phyloP scores from a whole-genome alignment of 176 grass and related monocot genomes.

The Poa pratensis region DNA sequence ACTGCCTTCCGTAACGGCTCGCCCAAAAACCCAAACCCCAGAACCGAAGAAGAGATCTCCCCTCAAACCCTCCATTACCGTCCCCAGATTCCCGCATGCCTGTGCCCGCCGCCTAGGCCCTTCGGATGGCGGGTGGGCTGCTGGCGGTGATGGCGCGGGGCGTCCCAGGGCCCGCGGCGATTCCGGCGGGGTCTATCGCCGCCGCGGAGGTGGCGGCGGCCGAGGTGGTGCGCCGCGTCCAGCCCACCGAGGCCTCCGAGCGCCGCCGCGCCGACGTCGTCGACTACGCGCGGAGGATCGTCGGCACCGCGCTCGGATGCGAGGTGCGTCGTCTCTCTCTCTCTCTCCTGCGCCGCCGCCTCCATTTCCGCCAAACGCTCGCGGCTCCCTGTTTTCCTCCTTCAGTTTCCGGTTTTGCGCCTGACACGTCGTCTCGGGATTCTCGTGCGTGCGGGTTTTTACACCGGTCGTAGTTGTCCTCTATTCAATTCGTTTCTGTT shows the following conservation, averaged over 20 bases:
- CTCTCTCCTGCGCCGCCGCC: neutral
- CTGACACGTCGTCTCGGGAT: slow-evolving; percentile 28
- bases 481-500: neutral
- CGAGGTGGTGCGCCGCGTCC: slow-evolving; percentile 60
- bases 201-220: slow-evolving; percentile 48
- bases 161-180: slow-evolving; percentile 1
- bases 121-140: slow-evolving; percentile 18
- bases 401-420: neutral
- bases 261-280: slow-evolving; percentile 53
- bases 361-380: neutral
- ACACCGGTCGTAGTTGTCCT: neutral
- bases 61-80: neutral
- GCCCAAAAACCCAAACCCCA: neutral
- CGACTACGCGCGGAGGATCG: slow-evolving; percentile 58
- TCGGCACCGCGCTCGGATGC: slow-evolving; percentile 59
- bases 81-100: neutral
- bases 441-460: neutral
- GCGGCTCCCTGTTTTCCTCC: neutral
- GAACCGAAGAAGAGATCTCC: neutral
- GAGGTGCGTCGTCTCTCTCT: slow-evolving; percentile 46
- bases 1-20: slow-evolving; percentile 32
- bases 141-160: slow-evolving; percentile 32
- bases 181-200: neutral
- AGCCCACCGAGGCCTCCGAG: slow-evolving; percentile 71
- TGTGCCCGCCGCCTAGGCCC: neutral